Evolutionary conservation across 2,329 filamentous ascomycete species (phyloP).

Genomic region (Tothia fuscella): DNA sequence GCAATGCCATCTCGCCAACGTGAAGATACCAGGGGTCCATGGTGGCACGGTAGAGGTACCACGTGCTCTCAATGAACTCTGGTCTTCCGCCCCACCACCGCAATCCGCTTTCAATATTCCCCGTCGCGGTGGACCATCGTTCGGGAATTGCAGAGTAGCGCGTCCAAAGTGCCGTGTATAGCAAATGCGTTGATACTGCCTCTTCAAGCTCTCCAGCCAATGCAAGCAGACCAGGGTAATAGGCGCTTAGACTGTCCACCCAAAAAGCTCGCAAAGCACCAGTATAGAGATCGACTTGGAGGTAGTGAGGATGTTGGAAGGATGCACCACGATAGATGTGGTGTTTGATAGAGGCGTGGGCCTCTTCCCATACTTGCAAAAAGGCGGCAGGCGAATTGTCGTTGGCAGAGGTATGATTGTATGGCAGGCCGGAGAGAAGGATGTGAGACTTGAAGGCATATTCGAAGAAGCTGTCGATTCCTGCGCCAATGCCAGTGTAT

Average conservation of each 20-base stretch:
- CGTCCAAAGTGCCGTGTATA: conserved; percentile 90
- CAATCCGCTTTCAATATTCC: conserved; percentile 72
- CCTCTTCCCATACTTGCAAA: conserved; percentile 69
- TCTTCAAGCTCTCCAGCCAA: conserved; percentile 84
- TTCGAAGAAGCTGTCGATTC: conserved; percentile 97
- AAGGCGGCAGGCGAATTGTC: conserved; percentile 65
- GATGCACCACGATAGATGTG: conserved; percentile 71
- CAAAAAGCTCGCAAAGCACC: conserved; percentile 82
- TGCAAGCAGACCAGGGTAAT: conserved; percentile 80
- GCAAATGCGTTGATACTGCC: conserved; percentile 76
- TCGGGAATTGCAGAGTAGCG: conserved; percentile 90
- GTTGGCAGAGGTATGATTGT: conserved; percentile 27
- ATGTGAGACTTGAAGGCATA: conserved; percentile 94
- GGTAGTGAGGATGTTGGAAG: conserved; percentile 80
- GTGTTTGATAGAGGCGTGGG: conserved; percentile 75
- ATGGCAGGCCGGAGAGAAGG: conserved; percentile 60
- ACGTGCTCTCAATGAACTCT: conserved; percentile 94
- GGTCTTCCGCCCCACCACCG: conserved; percentile 93
- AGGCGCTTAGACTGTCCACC: conserved; percentile 93
- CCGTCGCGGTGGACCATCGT: conserved; percentile 78
- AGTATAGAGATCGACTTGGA: conserved; percentile 78
- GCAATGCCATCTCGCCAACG: conserved; percentile 87
- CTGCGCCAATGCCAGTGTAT: conserved; percentile 89
- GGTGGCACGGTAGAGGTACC: conserved; percentile 88
- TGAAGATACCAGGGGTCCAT: conserved; percentile 93